A percentile compares a stretch with the other conserved stretches of the same genome.
Evolutionary conservation across 768 basidiomycete genomes (phyloP).

Genomic region (Pleurotus citrinopileatus): DNA sequence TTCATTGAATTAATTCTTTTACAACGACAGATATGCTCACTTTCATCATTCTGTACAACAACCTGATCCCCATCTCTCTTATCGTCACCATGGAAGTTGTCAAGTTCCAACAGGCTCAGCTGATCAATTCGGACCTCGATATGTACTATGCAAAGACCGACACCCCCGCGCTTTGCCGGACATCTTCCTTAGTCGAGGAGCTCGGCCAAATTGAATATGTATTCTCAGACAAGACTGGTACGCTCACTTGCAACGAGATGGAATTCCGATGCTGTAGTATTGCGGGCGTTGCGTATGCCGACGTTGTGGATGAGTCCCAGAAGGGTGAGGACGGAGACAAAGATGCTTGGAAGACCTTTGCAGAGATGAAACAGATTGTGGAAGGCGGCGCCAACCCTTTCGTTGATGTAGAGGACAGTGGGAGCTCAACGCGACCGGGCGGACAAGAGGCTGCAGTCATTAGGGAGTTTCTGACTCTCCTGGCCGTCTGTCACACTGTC

Average conservation of each 20-base stretch:
- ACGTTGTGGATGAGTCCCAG: slow-evolving; percentile 85
- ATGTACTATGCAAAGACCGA: slow-evolving; percentile 97
- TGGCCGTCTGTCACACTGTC: slow-evolving; percentile 97
- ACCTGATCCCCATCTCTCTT: slow-evolving; percentile 97
- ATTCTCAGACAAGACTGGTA: slow-evolving; percentile 94
- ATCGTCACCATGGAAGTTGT: slow-evolving; percentile 99
- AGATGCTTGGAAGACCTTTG: slow-evolving; percentile 77
- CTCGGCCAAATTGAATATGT: slow-evolving; percentile 97
- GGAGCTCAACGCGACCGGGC: slow-evolving; percentile 22
- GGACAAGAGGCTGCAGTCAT: slow-evolving; percentile 52
- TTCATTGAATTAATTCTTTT: neutral
- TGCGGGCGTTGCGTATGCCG: slow-evolving; percentile 86
- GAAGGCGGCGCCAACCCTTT: slow-evolving; percentile 60
- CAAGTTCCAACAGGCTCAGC: slow-evolving; percentile 95
- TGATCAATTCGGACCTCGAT: slow-evolving; percentile 97
- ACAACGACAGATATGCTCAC: slow-evolving; percentile 92
- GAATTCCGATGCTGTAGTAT: slow-evolving; percentile 91
- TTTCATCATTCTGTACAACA: slow-evolving; percentile 98
- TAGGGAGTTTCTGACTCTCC: slow-evolving; percentile 72
- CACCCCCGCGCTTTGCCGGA: slow-evolving; percentile 96
- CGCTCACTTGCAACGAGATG: slow-evolving; percentile 97
- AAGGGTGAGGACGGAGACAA: slow-evolving; percentile 60
- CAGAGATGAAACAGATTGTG: slow-evolving; percentile 59
- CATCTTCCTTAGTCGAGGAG: slow-evolving; percentile 96
- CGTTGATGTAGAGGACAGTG: slow-evolving; percentile 40